Base-by-base conservation (phyloP, 169 alveolate genomes). In the Plasmodium vivax region DNA sequence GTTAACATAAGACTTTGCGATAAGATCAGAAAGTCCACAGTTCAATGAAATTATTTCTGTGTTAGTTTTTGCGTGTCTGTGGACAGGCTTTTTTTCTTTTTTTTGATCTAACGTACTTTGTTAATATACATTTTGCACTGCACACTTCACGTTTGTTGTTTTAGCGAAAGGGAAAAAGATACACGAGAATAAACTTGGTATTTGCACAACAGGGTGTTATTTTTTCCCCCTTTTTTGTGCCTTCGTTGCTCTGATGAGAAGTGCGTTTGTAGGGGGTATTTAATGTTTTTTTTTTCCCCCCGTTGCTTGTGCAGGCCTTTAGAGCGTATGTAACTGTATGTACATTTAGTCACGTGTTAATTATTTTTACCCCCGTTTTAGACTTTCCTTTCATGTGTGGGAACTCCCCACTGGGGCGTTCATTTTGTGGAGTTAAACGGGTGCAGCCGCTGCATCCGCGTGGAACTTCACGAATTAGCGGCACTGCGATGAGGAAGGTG, bases 1-100 rank as follows among this genome's bases (percentile, higher is more conserved):
- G n/a, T 68, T 68, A n/a, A 68, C 9, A 19, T 27, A 68, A 27
- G 77, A 27, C 38, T 68, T 68, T 68, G n/a, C n/a, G 77, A 68
- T 68, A 19, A 68, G n/a, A 68, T 68, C 62, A 16, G 62, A 16
- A 51, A 68, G 14, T 68, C 38, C 34, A 30, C 3, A 68, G 27
- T 68, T 68, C 77, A 68, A 68, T 68, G 77, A 68, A 68, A 68
- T 68, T 68, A 68, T 68, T 68, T 68, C 38, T 68, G 38, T 30
- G 77, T 68, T 68, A 68, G 38, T 10, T 68, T 19, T 68, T 68
- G 27, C 38, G 38, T 23, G 36, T 14, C 38, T 68, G 77, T 68
- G 77, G 77, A 68, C 77, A 68, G 38, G 77, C 77, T 27, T 68
- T 68, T 68, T 68, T 68, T 58, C n/a, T 56, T 56, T 58, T 58